phyloP scores from a whole-genome alignment of 2,329 filamentous ascomycete species.

The Rachicladosporium sp. region DNA sequence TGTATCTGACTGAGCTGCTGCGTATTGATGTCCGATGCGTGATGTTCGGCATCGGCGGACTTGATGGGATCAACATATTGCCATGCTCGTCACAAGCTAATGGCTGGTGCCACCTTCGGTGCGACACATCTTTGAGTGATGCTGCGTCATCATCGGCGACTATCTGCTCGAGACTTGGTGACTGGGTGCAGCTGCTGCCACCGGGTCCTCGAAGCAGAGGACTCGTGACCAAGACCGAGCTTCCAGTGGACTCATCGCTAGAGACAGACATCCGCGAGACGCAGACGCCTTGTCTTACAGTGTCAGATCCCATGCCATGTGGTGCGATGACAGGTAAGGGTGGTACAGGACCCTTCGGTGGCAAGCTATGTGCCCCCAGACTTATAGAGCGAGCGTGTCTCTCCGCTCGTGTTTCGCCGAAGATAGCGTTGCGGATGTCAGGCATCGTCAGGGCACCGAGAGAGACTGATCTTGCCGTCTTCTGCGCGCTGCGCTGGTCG shows the following conservation, averaged over 20 bases:
- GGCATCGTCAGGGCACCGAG: slow-evolving; percentile 13
- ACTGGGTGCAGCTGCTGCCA: slow-evolving; percentile 9
- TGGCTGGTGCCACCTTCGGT: slow-evolving; percentile 25
- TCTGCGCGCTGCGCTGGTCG: slow-evolving; percentile 8
- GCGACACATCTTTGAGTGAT: slow-evolving; percentile 24
- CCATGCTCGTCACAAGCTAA: slow-evolving; percentile 11
- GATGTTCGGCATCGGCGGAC: slow-evolving; percentile 7
- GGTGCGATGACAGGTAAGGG: slow-evolving; percentile 27
- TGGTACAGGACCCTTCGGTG: slow-evolving; percentile 28
- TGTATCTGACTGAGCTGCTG: slow-evolving; percentile 17
- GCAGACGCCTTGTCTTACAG: slow-evolving; percentile 10
- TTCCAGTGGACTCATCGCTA: slow-evolving; percentile 28
- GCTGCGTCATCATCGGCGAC: slow-evolving; percentile 16
- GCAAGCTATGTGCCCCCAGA: slow-evolving; percentile 18
- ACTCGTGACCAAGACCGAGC: slow-evolving; percentile 29
- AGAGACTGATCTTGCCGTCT: slow-evolving; percentile 16
- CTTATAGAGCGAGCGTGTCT: slow-evolving; percentile 23
- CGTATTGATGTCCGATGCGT: slow-evolving; percentile 15
- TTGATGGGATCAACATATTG: too few species aligned
- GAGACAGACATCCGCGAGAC: slow-evolving; percentile 28
- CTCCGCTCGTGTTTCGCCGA: slow-evolving; percentile 3
- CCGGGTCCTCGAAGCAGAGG: slow-evolving; percentile 18
- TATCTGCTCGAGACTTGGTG: slow-evolving; percentile 17
- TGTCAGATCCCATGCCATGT: slow-evolving; percentile 2
- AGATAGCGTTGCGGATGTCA: slow-evolving; percentile 8